A percentile compares a stretch with the other conserved stretches of the same genome.
Evolutionary conservation across 2,329 filamentous ascomycete species (phyloP).

Genomic region (Elsinoe perseae): DNA sequence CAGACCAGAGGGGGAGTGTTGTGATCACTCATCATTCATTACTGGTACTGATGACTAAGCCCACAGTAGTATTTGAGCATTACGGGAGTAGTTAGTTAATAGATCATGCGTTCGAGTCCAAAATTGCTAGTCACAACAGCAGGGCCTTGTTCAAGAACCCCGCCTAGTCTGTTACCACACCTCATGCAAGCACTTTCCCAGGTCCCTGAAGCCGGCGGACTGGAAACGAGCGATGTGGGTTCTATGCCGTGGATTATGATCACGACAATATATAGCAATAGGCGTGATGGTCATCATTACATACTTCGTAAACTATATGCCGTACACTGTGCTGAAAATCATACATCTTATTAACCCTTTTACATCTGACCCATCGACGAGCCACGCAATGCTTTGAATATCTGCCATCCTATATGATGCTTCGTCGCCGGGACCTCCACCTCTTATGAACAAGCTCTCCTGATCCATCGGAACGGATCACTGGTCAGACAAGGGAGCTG

Average conservation of each 20-base stretch:
- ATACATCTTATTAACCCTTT: slow-evolving; percentile 1
- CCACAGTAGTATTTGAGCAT: too few relatives aligned
- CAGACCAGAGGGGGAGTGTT: too few relatives aligned
- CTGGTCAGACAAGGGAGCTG: slow-evolving; percentile 21
- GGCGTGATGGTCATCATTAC: slow-evolving; percentile 5
- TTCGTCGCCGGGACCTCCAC: neutral
- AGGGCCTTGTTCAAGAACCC: too few relatives aligned
- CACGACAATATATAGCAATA: neutral
- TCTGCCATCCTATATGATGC: neutral
- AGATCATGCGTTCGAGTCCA: too few relatives aligned
- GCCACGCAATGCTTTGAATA: neutral
- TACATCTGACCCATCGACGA: slow-evolving; percentile 7
- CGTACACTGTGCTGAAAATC: neutral
- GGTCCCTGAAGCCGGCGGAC: too few relatives aligned
- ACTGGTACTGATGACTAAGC: too few relatives aligned
- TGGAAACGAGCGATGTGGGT: too few relatives aligned
- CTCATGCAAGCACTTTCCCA: neutral
- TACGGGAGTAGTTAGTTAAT: too few relatives aligned
- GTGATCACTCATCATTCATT: too few relatives aligned
- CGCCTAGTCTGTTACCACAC: too few relatives aligned
- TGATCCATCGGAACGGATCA: neutral
- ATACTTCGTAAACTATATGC: neutral
- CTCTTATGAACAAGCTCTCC: neutral
- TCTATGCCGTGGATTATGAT: neutral
- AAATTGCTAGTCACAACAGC: too few relatives aligned